phyloP scores from a whole-genome alignment of 192 early-diverging fungal species.

The Phycomyces blakesleeanus region DNA sequence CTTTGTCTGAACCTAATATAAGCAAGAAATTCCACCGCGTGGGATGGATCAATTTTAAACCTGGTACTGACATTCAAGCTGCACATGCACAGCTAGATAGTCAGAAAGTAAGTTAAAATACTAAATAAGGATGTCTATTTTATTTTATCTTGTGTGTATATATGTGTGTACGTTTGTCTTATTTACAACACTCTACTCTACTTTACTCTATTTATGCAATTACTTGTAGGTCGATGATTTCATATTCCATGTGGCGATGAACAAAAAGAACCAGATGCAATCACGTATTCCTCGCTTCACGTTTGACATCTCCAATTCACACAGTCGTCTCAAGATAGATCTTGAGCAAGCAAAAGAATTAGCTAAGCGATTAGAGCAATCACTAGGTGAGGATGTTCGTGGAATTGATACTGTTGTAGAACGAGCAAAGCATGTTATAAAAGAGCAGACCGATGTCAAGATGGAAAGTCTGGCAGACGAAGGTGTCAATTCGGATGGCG shows the following conservation, averaged over 20 bases:
- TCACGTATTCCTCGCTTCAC: slow-evolving; percentile 54
- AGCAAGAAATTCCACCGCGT: slow-evolving; percentile 82
- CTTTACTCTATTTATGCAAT: too few relatives aligned
- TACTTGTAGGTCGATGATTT: slow-evolving; percentile 51
- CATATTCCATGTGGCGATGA: slow-evolving; percentile 47
- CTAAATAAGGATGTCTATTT: too few relatives aligned
- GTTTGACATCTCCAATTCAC: slow-evolving; percentile 66
- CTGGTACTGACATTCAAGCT: slow-evolving; percentile 77
- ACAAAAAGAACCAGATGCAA: slow-evolving; percentile 40
- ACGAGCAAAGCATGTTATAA: slow-evolving; percentile 23
- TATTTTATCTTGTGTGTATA: too few relatives aligned
- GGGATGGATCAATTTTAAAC: slow-evolving; percentile 89
- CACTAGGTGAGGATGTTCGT: slow-evolving; percentile 27
- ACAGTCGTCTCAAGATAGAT: slow-evolving; percentile 73
- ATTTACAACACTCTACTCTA: too few relatives aligned
- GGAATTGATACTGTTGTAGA: slow-evolving; percentile 31
- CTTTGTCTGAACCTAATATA: slow-evolving; percentile 81
- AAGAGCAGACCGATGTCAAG: slow-evolving; percentile 12
- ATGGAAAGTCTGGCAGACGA: not conserved
- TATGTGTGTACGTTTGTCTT: too few relatives aligned
- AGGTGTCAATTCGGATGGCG: not conserved
- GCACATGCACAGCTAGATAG: slow-evolving; percentile 62
- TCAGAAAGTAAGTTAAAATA: slow-evolving; percentile 38
- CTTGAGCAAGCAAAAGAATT: slow-evolving; percentile 57
- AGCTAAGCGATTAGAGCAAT: slow-evolving; percentile 55